Conservation (phyloP, 2,329 filamentous ascomycete species). For the Apiospora hydei region DNA sequence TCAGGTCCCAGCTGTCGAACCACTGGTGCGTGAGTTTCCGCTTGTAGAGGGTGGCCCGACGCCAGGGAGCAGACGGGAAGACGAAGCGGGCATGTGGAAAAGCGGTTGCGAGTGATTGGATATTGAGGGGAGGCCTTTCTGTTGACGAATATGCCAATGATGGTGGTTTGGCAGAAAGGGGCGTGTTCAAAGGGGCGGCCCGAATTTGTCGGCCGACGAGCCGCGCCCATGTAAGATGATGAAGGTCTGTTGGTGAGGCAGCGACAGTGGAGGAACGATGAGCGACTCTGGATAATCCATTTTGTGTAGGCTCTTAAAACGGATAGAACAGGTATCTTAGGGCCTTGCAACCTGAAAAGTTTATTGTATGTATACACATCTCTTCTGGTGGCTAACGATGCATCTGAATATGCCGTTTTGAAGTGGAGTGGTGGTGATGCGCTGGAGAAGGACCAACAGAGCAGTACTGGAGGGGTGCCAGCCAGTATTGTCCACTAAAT, state of each 20-base stretch:
- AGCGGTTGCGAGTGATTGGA: slow-evolving; percentile 38
- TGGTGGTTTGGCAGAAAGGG: neutral
- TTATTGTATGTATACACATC: too few species aligned
- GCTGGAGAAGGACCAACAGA: neutral
- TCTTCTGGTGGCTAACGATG: too few species aligned
- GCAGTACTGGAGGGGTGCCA: too few species aligned
- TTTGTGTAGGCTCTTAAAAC: too few species aligned
- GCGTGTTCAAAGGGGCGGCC: slow-evolving; percentile 45
- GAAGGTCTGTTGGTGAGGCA: slow-evolving; percentile 51
- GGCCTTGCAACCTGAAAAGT: too few species aligned
- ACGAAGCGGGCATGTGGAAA: slow-evolving; percentile 56
- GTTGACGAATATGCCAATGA: neutral
- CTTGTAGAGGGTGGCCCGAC: slow-evolving; percentile 48
- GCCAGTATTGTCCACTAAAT: neutral
- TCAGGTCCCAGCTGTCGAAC: slow-evolving; percentile 52
- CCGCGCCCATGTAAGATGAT: slow-evolving; percentile 59
- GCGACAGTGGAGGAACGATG: slow-evolving; percentile 24
- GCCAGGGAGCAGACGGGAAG: slow-evolving; percentile 56
- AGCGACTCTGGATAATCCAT: slow-evolving; percentile 28
- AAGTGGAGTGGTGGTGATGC: neutral
- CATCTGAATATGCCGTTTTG: neutral
- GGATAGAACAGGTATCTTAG: too few species aligned
- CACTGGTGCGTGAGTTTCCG: slow-evolving; percentile 51
- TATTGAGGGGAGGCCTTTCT: slow-evolving; percentile 22
- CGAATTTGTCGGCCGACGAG: slow-evolving; percentile 50